Evolutionary conservation across 2,329 filamentous ascomycete species (phyloP), one percentile per base, ranked within the genome.

Genomic region (Fusarium sterilihyphosum): DNA sequence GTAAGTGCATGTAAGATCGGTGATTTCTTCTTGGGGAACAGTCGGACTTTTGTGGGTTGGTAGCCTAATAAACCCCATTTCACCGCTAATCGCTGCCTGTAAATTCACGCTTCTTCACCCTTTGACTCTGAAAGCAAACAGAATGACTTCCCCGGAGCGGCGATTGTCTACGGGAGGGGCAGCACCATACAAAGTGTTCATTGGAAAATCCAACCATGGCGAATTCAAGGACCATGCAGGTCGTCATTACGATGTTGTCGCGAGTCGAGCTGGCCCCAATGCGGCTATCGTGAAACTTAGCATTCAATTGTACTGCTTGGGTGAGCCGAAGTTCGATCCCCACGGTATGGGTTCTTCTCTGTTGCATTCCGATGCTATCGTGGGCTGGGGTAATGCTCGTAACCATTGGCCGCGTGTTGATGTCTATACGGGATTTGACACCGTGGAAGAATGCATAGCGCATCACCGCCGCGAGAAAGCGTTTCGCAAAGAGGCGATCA

Each of bases 151-250:
- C 12, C 3, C 8, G 18, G 16, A 33, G 17, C 26, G 38, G 7
- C 56, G 41, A 10, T 8, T 11, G 11, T 52, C 56, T 50, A 57
- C 50, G 2, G 49, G 35, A 3, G 44, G 43, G 5, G 5, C 12
- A 44, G 14, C 17, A 37, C 26, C 41, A 14, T n/a, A 29, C 12
- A 61, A 44, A 37, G n/a, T 26, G 14, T 22, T 24, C 8, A 12
- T 26, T 20, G 26, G 1, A n/a, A 29, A 62, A 4, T 3, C 13
- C 16, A 33, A 3, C 1, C 38, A 50, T 8, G 31, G 29, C 26
- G n/a, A 29, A 18, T 68, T 62, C 89, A 93, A 47, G 20, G 68
- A 73, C n/a, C 62, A 75, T 16, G 18, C 41, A 8, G 59, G 59
- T 13, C 50, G 49, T 14, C 44, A 26, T 5, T 73, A 75, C 31